These are phyloP conservation scores for Triangularia verruculosa DNA, from an alignment of 2,329 filamentous ascomycete genomes.

Conservation along the genomic window DNA sequence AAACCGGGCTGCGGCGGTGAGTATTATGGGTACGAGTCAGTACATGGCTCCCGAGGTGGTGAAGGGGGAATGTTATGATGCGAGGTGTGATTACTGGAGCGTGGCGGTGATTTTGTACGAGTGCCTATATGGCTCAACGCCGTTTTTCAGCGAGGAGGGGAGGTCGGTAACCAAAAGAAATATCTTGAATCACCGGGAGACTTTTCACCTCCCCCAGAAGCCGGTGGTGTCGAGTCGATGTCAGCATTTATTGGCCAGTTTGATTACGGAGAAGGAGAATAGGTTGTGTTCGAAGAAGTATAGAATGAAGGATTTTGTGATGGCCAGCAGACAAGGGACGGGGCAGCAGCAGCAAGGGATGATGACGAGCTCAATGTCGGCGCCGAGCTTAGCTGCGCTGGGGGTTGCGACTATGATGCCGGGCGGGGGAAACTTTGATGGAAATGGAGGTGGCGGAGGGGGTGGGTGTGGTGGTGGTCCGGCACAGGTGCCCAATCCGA, in stretches of 20 bases:
- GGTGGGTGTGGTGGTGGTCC: not conserved
- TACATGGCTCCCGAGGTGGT: slow-evolving; percentile 98
- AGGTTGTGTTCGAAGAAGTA: slow-evolving; percentile 78
- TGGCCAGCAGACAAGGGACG: not conserved
- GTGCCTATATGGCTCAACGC: slow-evolving; percentile 88
- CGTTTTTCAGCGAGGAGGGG: slow-evolving; percentile 76
- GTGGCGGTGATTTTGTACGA: slow-evolving; percentile 92
- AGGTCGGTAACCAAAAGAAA: slow-evolving; percentile 81
- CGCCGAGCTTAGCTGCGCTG: not conserved
- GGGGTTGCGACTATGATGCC: not conserved
- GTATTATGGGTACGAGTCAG: slow-evolving; percentile 90
- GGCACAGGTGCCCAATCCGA: not conserved
- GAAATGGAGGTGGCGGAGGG: not conserved
- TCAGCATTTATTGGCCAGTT: slow-evolving; percentile 69
- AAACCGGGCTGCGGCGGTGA: slow-evolving; percentile 71
- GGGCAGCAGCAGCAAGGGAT: not conserved
- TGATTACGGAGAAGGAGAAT: slow-evolving; percentile 71
- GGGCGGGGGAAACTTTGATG: not conserved
- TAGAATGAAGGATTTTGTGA: slow-evolving; percentile 56
- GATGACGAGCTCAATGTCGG: not conserved
- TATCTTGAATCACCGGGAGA: slow-evolving; percentile 70
- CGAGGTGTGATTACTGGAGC: slow-evolving; percentile 95
- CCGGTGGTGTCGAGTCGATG: slow-evolving; percentile 66
- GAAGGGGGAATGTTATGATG: slow-evolving; percentile 78
- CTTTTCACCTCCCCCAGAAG: slow-evolving; percentile 67